These are phyloP conservation scores for Xylariaceae sp. DNA, from an alignment of 2,329 filamentous ascomycete species.

Conservation along the genomic window DNA sequence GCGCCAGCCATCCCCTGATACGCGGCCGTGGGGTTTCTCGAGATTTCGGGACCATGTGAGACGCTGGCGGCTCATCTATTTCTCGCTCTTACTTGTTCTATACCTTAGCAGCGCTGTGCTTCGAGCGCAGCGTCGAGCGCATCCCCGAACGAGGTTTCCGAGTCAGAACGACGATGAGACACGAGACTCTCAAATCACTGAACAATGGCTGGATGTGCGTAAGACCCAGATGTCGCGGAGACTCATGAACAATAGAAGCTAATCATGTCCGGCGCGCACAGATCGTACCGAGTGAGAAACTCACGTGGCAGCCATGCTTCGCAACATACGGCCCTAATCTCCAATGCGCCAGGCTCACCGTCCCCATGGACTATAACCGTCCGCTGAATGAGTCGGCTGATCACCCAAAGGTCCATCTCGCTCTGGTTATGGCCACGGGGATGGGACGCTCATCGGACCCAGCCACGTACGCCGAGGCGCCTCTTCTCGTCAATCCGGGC, in stretches of 20 bases:
- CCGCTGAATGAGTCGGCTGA: conserved; percentile 34
- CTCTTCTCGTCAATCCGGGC: conserved; percentile 43
- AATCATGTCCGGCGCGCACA: conserved; percentile 18
- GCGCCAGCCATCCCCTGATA: not conserved
- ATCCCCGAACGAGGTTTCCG: not conserved
- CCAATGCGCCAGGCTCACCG: conserved; percentile 41
- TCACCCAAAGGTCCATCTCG: conserved; percentile 37
- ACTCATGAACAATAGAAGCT: not conserved
- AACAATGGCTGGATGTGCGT: conserved; percentile 18
- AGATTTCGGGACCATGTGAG: not conserved
- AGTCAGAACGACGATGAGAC: not conserved
- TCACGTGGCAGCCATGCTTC: conserved; percentile 42
- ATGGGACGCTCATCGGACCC: conserved; percentile 28
- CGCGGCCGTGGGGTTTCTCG: not conserved
- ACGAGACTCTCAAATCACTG: not conserved
- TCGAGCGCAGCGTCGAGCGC: not conserved
- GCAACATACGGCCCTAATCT: conserved; percentile 25
- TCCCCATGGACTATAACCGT: conserved; percentile 44
- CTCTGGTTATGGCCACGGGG: conserved; percentile 34
- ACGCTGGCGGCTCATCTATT: conserved; percentile 8
- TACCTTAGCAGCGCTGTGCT: not conserved
- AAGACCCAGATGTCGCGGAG: not conserved
- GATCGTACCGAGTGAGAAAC: conserved; percentile 41
- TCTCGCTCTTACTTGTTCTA: conserved; percentile 8
- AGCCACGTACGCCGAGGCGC: conserved; percentile 34